Percentiles rank a stretch among this genome's conserved stretches.
Conservation (phyloP, 495 filamentous ascomycete species). For the Tetracladium marchalianum region DNA sequence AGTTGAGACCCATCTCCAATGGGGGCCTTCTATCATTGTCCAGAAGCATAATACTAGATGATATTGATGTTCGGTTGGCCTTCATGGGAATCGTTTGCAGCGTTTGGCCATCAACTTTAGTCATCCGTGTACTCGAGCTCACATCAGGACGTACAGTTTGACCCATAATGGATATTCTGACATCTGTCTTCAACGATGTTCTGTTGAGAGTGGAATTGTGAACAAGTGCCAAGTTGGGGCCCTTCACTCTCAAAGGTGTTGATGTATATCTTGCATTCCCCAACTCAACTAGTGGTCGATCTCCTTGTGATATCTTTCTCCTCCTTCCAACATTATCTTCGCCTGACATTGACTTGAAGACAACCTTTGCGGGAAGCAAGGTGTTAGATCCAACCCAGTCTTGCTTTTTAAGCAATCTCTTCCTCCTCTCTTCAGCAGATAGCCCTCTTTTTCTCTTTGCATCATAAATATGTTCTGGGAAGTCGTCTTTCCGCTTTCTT, state of each 20-base stretch:
- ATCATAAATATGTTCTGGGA: background rate
- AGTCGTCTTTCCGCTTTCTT: slow-evolving; percentile 1
- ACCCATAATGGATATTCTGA: slow-evolving; percentile 18
- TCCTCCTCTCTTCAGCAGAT: slow-evolving; percentile 8
- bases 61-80: background rate
- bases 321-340: slow-evolving; percentile 16
- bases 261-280: background rate
- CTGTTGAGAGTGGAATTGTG: background rate
- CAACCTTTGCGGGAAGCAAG: slow-evolving; percentile 11
- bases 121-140: slow-evolving; percentile 13
- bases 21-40: slow-evolving; percentile 2
- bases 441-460: background rate
- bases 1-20: too few species aligned
- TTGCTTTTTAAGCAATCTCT: slow-evolving; percentile 14
- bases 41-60: slow-evolving; percentile 20
- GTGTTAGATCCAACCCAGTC: slow-evolving; percentile 18
- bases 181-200: slow-evolving; percentile 6
- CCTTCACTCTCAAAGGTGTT: background rate
- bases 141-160: slow-evolving; percentile 11
- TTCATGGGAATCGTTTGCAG: background rate
- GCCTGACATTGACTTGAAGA: slow-evolving; percentile 4
- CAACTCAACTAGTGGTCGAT: slow-evolving; percentile 4
- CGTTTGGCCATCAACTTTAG: background rate
- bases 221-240: background rate
- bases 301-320: slow-evolving; percentile 5